A percentile compares a stretch with the other conserved stretches of the same genome.
Conservation (phyloP, 2,329 filamentous ascomycete species). For the Pochonia chlamydosporia region DNA sequence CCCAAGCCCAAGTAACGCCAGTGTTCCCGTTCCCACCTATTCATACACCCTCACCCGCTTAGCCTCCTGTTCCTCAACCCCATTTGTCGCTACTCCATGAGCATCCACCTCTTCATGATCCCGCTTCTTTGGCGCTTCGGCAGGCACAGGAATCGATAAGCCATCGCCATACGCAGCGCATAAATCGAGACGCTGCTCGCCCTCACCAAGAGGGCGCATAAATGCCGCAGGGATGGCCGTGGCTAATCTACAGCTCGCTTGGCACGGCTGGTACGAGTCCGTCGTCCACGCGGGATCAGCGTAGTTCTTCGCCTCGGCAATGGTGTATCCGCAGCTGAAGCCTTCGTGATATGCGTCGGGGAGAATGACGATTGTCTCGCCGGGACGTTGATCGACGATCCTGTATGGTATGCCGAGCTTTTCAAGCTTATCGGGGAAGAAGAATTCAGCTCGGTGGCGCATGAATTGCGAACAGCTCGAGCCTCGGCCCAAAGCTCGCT, state of each 20-base stretch:
- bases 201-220: conserved; percentile 24
- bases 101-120: neutral
- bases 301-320: conserved; percentile 35
- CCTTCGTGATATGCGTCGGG: conserved; percentile 35
- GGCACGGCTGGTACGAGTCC: conserved; percentile 29
- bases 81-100: no score
- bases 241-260: conserved; percentile 24
- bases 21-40: neutral
- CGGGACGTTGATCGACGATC: conserved; percentile 31
- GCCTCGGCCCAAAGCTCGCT: conserved; percentile 26
- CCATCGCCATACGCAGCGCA: conserved; percentile 20
- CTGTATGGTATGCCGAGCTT: conserved; percentile 31
- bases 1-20: no score
- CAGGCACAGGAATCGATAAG: neutral
- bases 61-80: neutral
- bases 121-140: neutral
- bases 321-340: conserved; percentile 35
- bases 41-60: conserved; percentile 8
- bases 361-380: conserved; percentile 33
- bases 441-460: conserved; percentile 34
- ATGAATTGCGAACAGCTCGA: conserved; percentile 33
- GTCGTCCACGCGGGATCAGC: conserved; percentile 30
- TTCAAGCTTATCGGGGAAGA: conserved; percentile 33
- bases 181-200: conserved; percentile 27
- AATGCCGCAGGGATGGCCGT: conserved; percentile 31